A percentile compares a stretch with the other conserved stretches of the same genome.
Evolutionary conservation across 2,329 filamentous ascomycete genomes (phyloP).

Genomic region (Monosporascus sp.): DNA sequence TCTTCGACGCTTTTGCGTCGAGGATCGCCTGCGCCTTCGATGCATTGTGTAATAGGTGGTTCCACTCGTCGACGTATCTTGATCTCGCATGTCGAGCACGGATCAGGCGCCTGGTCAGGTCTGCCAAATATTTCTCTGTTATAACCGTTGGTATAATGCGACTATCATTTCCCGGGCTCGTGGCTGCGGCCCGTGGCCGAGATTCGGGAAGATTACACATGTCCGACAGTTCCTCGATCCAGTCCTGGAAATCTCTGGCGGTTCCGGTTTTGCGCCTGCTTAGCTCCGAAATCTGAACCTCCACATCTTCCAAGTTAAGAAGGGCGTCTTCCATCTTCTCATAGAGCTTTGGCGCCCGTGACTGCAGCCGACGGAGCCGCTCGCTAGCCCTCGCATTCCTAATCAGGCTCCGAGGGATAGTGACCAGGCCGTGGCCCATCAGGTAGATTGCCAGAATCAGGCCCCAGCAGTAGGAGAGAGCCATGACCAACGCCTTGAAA

Average conservation of each 20-base stretch:
- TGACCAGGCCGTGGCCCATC: conserved; percentile 95
- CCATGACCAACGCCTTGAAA: conserved; percentile 84
- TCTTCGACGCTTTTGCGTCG: conserved; percentile 75
- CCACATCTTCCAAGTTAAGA: conserved; percentile 71
- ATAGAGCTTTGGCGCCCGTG: conserved; percentile 72
- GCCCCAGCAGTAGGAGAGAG: conserved; percentile 90
- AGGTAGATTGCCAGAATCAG: conserved; percentile 88
- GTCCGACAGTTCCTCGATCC: conserved; percentile 92
- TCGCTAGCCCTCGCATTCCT: conserved; percentile 72
- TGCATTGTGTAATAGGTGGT: conserved; percentile 68
- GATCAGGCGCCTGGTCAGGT: conserved; percentile 75
- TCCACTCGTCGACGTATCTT: conserved; percentile 83
- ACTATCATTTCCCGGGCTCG: conserved; percentile 36
- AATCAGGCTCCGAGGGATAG: conserved; percentile 77
- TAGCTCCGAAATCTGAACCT: conserved; percentile 74
- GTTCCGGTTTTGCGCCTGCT: conserved; percentile 75
- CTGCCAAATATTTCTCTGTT: conserved; percentile 87
- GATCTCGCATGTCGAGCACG: conserved; percentile 78
- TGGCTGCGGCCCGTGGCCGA: conserved; percentile 36
- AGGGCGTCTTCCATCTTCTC: conserved; percentile 85
- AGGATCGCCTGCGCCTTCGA: conserved; percentile 73
- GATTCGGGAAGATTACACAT: conserved; percentile 64
- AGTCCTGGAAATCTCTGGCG: conserved; percentile 72
- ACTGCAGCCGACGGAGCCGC: conserved; percentile 69
- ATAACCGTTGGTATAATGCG: conserved; percentile 70